phyloP scores from a whole-genome alignment of 75 land plant genomes.

The Azolla pinnata region DNA sequence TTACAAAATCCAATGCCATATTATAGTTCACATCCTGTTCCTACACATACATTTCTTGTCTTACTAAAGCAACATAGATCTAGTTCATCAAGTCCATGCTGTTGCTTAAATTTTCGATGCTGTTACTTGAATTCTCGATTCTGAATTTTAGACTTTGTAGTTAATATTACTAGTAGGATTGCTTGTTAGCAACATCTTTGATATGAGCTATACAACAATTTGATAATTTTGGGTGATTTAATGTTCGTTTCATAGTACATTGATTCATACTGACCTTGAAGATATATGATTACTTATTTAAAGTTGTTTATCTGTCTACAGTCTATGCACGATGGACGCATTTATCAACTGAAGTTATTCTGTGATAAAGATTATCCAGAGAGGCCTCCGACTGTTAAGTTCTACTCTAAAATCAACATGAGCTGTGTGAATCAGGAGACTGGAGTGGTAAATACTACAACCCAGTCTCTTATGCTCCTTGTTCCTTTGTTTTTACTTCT shows the following conservation, averaged over 20 bases:
- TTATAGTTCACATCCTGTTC: no score
- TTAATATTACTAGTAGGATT: neutral
- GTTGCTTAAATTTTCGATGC: no score
- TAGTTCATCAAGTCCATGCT: no score
- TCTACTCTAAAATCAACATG: conserved; percentile 85
- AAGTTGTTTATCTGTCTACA: conserved; percentile 10
- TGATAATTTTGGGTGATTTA: no score
- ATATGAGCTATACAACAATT: no score
- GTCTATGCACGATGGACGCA: conserved; percentile 89
- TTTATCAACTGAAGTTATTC: conserved; percentile 78
- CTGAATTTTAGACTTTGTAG: neutral
- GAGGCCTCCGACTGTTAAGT: conserved; percentile 80
- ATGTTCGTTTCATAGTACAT: neutral
- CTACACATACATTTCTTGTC: no score
- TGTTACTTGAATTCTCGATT: no score
- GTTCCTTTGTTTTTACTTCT: no score
- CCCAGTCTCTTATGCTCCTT: no score
- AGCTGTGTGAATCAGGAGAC: conserved; percentile 71
- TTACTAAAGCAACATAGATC: no score
- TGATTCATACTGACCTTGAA: neutral
- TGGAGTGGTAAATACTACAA: conserved; percentile 80
- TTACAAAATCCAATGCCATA: no score
- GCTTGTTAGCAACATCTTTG: neutral
- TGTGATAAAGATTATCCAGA: conserved; percentile 91
- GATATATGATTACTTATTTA: neutral